Evolutionary conservation across 768 basidiomycete species (phyloP), one percentile per base, ranked within the genome.

Genomic region (Inosperma sp.): DNA sequence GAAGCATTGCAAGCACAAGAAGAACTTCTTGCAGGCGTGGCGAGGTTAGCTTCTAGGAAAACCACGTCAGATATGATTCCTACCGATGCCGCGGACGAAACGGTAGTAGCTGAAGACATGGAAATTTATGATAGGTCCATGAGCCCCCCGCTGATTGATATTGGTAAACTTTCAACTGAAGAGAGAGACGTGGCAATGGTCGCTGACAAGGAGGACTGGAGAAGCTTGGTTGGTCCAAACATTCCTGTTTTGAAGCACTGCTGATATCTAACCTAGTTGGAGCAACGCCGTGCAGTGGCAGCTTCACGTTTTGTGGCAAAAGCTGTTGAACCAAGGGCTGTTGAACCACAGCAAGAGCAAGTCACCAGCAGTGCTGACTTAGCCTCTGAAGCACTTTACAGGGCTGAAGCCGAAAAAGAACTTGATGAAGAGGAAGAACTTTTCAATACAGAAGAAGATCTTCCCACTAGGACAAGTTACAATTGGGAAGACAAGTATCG

Each of bases 401-500:
- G 89, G 58, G 91, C 88, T 1, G 93, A 94, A 65, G 91, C 90
- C 7, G 92, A 93, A 64, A 84, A 84, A 56, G 91, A 96, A 48
- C 75, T 97, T 51, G 95, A 98, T 57, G 93, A 95, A 59, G 94
- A 96, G 66, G 93, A 97, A 64, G 94, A 96, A 61, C 68, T 94
- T 4, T 96, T 95, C 76, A 95, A 94, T 61, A 76, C 93, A 22
- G 93, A 97, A 66, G 93, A 93, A 66, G 85, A 86, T 52, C 84
- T 96, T 44, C 73, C 74, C 14, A 82, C 90, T 58, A 86, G 89
- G 13, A 86, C 83, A 2, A 82, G 85, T 3, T 98, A 98, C 68
- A 91, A 91, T 60, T 98, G 95, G 96, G 93, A 95, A 71, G 96
- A 99, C 75, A 95, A 97, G 66, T 98, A 95, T 62, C 78, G 96